These are phyloP conservation scores for Aphelidium insulamus DNA, from an alignment of 371 early-diverging fungal species.

Conservation along the genomic window DNA sequence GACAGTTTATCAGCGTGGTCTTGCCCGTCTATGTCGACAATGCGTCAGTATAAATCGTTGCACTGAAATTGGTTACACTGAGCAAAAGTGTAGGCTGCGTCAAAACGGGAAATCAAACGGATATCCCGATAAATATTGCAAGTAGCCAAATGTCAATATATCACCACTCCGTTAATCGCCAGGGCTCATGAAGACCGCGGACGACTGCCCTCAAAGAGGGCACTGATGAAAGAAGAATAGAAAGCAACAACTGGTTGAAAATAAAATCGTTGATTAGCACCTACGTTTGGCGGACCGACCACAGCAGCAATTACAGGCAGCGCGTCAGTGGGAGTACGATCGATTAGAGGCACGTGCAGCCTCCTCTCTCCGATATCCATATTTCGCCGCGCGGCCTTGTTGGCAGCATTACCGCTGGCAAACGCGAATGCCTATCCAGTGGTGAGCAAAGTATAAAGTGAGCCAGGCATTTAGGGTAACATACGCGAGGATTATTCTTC, in stretches of 20 bases:
- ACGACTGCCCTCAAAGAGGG: no score
- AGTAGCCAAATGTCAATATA: not conserved
- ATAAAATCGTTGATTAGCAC: no score
- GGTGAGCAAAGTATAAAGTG: not conserved
- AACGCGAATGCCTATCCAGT: slow-evolving; percentile 53
- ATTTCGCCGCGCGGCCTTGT: slow-evolving; percentile 56
- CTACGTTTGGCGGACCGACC: slow-evolving; percentile 81
- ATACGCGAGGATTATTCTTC: slow-evolving; percentile 71
- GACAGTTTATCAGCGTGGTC: slow-evolving; percentile 76
- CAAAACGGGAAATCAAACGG: not conserved
- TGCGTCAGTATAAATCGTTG: not conserved
- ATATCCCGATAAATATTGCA: not conserved
- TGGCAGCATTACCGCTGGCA: slow-evolving; percentile 46
- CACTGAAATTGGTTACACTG: not conserved
- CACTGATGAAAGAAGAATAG: no score
- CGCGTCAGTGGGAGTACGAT: slow-evolving; percentile 72
- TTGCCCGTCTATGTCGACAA: slow-evolving; percentile 47
- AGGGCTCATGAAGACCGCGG: no score
- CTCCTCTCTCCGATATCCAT: slow-evolving; percentile 68
- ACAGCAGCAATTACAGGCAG: slow-evolving; percentile 86
- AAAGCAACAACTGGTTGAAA: no score
- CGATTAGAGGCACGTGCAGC: slow-evolving; percentile 85
- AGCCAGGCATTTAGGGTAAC: not conserved
- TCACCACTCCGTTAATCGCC: no score
- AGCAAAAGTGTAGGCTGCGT: not conserved